Percentiles rank a stretch among this genome's conserved stretches.
These are phyloP conservation scores for Entrophospora sp. DNA, from an alignment of 192 early-diverging fungal genomes.

Conservation along the genomic window DNA sequence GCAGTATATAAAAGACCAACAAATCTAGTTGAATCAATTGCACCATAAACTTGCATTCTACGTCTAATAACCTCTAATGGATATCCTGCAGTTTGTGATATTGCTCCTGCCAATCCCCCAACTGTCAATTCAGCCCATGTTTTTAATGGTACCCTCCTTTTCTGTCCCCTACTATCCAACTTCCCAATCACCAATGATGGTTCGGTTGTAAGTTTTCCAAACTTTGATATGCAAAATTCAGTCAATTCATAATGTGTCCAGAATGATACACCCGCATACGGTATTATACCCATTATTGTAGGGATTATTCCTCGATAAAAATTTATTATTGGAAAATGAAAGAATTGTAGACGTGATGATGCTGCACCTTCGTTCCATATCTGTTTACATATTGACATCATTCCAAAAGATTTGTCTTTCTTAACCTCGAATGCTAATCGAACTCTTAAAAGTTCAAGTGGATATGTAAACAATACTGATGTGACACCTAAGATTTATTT, in stretches of 20 bases:
- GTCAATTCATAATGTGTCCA: slow-evolving; percentile 74
- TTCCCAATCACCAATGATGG: slow-evolving; percentile 16
- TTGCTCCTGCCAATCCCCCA: slow-evolving; percentile 75
- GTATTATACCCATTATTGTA: slow-evolving; percentile 85
- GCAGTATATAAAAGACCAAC: slow-evolving; percentile 52
- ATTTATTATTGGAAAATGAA: slow-evolving; percentile 51
- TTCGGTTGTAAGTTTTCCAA: slow-evolving; percentile 25
- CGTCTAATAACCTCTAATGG: slow-evolving; percentile 87
- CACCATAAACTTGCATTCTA: slow-evolving; percentile 75
- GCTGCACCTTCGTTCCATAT: slow-evolving; percentile 76
- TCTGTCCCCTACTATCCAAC: slow-evolving; percentile 33
- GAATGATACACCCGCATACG: slow-evolving; percentile 95
- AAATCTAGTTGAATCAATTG: slow-evolving; percentile 38
- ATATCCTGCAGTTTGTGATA: slow-evolving; percentile 83
- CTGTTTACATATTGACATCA: slow-evolving; percentile 30
- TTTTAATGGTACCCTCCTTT: slow-evolving; percentile 42
- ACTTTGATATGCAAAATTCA: slow-evolving; percentile 43
- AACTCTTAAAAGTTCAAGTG: slow-evolving; percentile 88
- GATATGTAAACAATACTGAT: slow-evolving; percentile 85
- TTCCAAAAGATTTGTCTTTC: slow-evolving; percentile 10
- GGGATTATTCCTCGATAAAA: slow-evolving; percentile 94
- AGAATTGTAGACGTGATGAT: slow-evolving; percentile 25
- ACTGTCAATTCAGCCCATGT: slow-evolving; percentile 70
- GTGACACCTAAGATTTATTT: slow-evolving; percentile 66
- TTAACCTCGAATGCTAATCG: slow-evolving; percentile 84